phyloP scores from a whole-genome alignment of 805 yeast genomes.

The Saccharomycopsis synnaedendra region DNA sequence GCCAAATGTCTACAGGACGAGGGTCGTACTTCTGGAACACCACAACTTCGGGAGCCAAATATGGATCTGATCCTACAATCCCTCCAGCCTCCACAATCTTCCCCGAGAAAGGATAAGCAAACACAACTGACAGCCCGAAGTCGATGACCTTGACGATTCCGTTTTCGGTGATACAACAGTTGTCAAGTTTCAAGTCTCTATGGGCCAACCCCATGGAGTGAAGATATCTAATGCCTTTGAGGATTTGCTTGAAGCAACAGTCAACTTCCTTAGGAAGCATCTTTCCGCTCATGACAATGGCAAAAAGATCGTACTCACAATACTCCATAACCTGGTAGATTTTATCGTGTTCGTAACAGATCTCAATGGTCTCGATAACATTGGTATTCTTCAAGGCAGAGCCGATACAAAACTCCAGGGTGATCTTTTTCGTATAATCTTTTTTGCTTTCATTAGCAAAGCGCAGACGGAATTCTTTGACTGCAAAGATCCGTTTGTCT shows the following conservation, averaged over 20 bases:
- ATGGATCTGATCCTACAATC: slow-evolving; percentile 82
- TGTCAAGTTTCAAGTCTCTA: slow-evolving; percentile 83
- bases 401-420: slow-evolving; percentile 92
- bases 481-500: slow-evolving; percentile 75
- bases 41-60: slow-evolving; percentile 85
- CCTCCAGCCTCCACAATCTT: slow-evolving; percentile 69
- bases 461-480: slow-evolving; percentile 79
- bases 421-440: slow-evolving; percentile 85
- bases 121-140: slow-evolving; percentile 89
- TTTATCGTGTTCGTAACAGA: slow-evolving; percentile 78
- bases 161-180: slow-evolving; percentile 72
- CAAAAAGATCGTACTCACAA: slow-evolving; percentile 86
- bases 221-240: slow-evolving; percentile 70
- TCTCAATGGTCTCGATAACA: slow-evolving; percentile 83
- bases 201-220: slow-evolving; percentile 84
- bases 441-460: slow-evolving; percentile 64
- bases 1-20: slow-evolving; percentile 91
- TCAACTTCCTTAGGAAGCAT: slow-evolving; percentile 71
- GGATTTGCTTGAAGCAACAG: slow-evolving; percentile 82
- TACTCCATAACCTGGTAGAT: slow-evolving; percentile 91
- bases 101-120: slow-evolving; percentile 73
- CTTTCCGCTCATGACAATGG: slow-evolving; percentile 87
- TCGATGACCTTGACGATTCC: slow-evolving; percentile 89
- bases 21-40: slow-evolving; percentile 80
- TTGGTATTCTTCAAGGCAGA: slow-evolving; percentile 83